A percentile compares a stretch with the other conserved stretches of the same genome.
Evolutionary conservation across 352 stramenopile genomes (phyloP).

Genomic region (Phytopythium boreale): DNA sequence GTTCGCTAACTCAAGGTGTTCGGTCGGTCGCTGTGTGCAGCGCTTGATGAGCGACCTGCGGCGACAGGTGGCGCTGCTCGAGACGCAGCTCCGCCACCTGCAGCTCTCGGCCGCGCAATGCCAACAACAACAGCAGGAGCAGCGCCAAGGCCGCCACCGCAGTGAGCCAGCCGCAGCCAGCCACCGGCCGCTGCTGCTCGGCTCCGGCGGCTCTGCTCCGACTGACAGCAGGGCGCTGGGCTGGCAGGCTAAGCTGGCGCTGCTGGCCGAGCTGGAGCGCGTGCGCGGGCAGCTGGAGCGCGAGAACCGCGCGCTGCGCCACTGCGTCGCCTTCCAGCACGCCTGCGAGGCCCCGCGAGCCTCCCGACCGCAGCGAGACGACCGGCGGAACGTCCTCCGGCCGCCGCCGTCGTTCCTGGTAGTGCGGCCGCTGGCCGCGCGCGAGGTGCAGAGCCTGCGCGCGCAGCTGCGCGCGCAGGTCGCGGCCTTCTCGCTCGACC

Average conservation of each 20-base stretch:
- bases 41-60: slow-evolving; percentile 8
- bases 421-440: neutral
- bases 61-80: neutral
- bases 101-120: no score
- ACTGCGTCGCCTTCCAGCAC: neutral
- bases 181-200: neutral
- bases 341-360: neutral
- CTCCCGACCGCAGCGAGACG: no score
- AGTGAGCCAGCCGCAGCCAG: no score
- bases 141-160: no score
- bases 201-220: no score
- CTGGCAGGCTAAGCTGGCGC: neutral
- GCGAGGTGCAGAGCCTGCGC: neutral
- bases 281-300: slow-evolving; percentile 4
- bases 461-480: neutral
- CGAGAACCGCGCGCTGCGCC: slow-evolving; percentile 1
- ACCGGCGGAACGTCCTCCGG: neutral
- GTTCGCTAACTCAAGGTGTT: no score
- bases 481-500: neutral
- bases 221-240: no score
- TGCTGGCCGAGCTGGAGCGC: slow-evolving; percentile 5
- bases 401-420: neutral
- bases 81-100: slow-evolving; percentile 2
- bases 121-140: no score
- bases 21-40: neutral